These are phyloP conservation scores for Berkeleyomyces rouxiae DNA, from an alignment of 2,329 filamentous ascomycete genomes.

Conservation along the genomic window DNA sequence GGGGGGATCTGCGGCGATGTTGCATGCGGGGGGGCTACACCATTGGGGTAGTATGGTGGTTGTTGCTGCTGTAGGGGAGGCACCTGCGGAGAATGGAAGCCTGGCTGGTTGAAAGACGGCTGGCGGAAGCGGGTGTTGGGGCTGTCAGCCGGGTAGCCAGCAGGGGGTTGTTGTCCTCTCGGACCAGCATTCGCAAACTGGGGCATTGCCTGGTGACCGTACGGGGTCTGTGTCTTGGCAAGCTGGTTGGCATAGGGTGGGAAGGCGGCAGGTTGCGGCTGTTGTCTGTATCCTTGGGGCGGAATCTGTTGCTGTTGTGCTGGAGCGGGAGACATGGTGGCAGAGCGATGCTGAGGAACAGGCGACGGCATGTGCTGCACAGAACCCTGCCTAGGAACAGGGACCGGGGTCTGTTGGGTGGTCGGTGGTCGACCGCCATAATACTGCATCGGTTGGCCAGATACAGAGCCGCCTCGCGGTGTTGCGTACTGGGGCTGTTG, in stretches of 20 bases:
- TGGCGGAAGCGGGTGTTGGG: constrained; percentile 27
- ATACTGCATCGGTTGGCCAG: constrained; percentile 7
- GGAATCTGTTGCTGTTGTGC: constrained; percentile 17
- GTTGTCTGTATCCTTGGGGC: constrained; percentile 20
- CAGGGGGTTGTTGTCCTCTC: constrained; percentile 3
- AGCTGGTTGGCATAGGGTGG: constrained; percentile 36
- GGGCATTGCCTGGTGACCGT: constrained; percentile 33
- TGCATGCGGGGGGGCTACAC: constrained; percentile 25
- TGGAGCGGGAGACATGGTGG: constrained; percentile 20
- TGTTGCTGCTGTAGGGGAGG: constrained; percentile 10
- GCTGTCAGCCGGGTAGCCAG: constrained; percentile 24
- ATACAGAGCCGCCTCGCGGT: constrained; percentile 4
- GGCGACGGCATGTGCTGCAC: constrained; percentile 12
- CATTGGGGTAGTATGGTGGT: constrained; percentile 27
- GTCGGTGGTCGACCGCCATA: constrained; percentile 9
- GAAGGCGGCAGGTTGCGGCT: constrained; percentile 17
- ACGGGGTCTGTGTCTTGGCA: constrained; percentile 35
- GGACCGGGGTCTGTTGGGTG: constrained; percentile 11
- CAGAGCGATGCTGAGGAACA: constrained; percentile 15
- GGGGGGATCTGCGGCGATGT: constrained; percentile 29
- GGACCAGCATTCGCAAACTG: constrained; percentile 23
- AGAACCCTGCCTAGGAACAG: constrained; percentile 10
- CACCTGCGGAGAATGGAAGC: constrained; percentile 21
- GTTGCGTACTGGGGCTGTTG: constrained; percentile 4
- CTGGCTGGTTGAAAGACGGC: constrained; percentile 20